Evolutionary conservation across 176 grass and related monocot species (phyloP).

Genomic region (Carex myosuroides): DNA sequence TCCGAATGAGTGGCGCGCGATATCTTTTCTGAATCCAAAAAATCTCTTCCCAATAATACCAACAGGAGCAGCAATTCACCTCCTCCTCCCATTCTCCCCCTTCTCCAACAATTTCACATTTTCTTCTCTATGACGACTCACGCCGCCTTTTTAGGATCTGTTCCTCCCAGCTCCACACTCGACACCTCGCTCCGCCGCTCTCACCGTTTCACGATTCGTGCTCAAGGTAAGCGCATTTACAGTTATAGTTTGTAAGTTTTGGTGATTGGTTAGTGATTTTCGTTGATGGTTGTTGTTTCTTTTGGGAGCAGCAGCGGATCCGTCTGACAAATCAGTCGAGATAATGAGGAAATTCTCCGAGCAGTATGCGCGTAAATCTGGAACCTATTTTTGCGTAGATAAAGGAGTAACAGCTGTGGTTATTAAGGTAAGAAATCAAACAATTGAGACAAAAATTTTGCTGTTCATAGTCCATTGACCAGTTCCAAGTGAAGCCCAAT

Average conservation of each 20-base stretch:
- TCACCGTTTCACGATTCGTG: slow-evolving; percentile 6
- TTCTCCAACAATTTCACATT: neutral
- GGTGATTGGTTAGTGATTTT: neutral
- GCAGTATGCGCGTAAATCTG: slow-evolving; percentile 81
- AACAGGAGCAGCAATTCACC: neutral
- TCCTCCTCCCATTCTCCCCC: neutral
- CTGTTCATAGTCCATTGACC: neutral
- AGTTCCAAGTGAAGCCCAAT: neutral
- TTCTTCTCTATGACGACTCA: slow-evolving; percentile 19
- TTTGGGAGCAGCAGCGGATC: slow-evolving; percentile 26
- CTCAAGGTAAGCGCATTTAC: neutral
- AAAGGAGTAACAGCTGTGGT: slow-evolving; percentile 93
- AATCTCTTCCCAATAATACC: slow-evolving; percentile 18
- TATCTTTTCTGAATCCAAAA: slow-evolving; percentile 10
- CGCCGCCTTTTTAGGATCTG: slow-evolving; percentile 7
- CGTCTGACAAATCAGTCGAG: slow-evolving; percentile 73
- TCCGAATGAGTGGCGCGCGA: slow-evolving; percentile 15
- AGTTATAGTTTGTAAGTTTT: neutral
- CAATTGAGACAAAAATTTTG: neutral
- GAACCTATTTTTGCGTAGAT: slow-evolving; percentile 79
- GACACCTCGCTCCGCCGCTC: neutral
- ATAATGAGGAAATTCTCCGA: slow-evolving; percentile 99
- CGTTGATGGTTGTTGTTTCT: neutral
- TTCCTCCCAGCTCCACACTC: neutral
- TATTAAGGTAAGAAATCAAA: slow-evolving; percentile 49